phyloP scores from a whole-genome alignment of 495 filamentous ascomycete genomes.

The Penicillium cataractarum region DNA sequence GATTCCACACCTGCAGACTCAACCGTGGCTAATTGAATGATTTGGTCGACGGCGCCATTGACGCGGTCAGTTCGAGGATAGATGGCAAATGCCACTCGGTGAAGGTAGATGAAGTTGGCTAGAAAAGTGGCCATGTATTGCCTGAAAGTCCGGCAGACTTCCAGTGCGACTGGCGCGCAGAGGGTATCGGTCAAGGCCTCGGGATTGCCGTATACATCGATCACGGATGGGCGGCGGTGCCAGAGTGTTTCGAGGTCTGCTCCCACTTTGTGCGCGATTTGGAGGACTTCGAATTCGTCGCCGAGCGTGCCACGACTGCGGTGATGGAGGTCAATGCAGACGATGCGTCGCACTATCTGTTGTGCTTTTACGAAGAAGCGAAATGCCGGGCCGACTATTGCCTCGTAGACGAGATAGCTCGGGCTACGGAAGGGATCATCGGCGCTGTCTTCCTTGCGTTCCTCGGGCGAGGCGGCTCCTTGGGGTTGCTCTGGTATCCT shows the following conservation, averaged over 20 bases:
- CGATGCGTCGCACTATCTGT: conserved; percentile 43
- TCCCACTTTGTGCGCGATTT: conserved; percentile 44
- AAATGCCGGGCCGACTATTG: conserved; percentile 41
- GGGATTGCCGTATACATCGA: conserved; percentile 38
- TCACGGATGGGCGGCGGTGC: conserved; percentile 38
- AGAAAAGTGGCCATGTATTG: conserved; percentile 47
- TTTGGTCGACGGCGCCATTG: conserved; percentile 43
- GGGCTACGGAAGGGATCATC: conserved; percentile 34
- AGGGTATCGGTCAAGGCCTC: conserved; percentile 34
- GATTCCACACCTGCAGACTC: conserved; percentile 27
- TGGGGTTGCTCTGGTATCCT: background rate
- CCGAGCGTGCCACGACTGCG: conserved; percentile 45
- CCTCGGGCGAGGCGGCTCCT: conserved; percentile 1
- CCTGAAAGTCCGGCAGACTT: conserved; percentile 41
- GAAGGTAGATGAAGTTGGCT: conserved; percentile 46
- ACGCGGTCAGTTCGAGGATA: conserved; percentile 48
- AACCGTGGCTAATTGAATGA: conserved; percentile 42
- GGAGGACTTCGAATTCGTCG: conserved; percentile 48
- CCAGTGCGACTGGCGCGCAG: conserved; percentile 28
- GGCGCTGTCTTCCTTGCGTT: conserved; percentile 17
- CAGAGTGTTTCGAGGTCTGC: conserved; percentile 46
- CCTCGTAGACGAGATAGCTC: conserved; percentile 39
- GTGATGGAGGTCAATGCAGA: conserved; percentile 46
- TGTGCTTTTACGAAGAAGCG: conserved; percentile 42
- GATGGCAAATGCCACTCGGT: conserved; percentile 47